phyloP scores from a whole-genome alignment of 2,329 filamentous ascomycete genomes.

The Fusarium sp. region DNA sequence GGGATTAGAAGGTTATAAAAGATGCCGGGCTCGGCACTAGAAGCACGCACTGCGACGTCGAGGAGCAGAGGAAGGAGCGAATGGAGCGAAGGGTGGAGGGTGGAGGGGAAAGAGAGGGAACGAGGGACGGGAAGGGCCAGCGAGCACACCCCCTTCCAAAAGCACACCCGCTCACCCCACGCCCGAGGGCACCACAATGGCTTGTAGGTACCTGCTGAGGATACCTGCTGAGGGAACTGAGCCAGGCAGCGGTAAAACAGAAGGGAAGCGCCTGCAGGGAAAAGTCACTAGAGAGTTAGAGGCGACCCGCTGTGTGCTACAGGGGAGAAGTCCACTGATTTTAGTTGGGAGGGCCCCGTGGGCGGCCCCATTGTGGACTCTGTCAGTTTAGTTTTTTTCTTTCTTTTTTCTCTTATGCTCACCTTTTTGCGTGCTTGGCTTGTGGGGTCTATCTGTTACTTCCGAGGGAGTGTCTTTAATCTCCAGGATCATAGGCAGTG shows the following conservation, averaged over 20 bases:
- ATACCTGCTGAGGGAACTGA: conserved; percentile 46
- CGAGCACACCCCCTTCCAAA: conserved; percentile 4
- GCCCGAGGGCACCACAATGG: conserved; percentile 23
- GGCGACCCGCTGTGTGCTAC: conserved; percentile 36
- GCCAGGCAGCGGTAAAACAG: conserved; percentile 46
- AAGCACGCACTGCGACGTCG: conserved; percentile 39
- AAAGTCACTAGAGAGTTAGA: conserved; percentile 33
- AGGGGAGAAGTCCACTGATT: conserved; percentile 28
- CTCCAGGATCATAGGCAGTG: conserved; percentile 16
- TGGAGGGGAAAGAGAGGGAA: conserved; percentile 30
- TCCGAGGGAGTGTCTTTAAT: conserved; percentile 19
- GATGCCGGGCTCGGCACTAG: conserved; percentile 51
- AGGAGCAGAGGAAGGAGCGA: conserved; percentile 37
- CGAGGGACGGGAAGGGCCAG: conserved; percentile 38
- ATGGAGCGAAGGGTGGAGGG: conserved; percentile 41
- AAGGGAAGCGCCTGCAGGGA: conserved; percentile 34
- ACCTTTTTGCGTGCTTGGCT: conserved; percentile 8
- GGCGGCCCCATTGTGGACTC: conserved; percentile 35
- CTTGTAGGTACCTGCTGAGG: conserved; percentile 38
- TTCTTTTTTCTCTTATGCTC: conserved; percentile 3
- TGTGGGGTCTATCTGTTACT: conserved; percentile 16
- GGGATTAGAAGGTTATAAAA: conserved; percentile 50
- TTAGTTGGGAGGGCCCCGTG: conserved; percentile 25
- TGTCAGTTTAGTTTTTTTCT: conserved; percentile 2
- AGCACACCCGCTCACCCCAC: conserved; percentile 34